Base-by-base conservation (phyloP, 805 yeast species). In the Candida xyloterini region DNA sequence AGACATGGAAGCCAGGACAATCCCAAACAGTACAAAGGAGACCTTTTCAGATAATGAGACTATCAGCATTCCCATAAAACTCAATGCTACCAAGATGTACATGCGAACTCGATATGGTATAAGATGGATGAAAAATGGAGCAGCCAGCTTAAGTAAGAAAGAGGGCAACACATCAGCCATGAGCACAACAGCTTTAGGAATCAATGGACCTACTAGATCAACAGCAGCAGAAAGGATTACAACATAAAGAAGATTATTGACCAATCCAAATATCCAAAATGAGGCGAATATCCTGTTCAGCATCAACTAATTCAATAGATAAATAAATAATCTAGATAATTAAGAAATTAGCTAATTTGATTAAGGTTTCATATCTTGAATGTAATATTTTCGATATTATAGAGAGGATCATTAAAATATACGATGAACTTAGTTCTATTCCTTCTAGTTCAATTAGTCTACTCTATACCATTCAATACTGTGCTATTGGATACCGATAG, bases 201-300 rank as follows among this genome's bases (percentile, higher is more conserved):
- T 74, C 6, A 69, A 51, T 1, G 87, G 76, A 0, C 96, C 96
- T 1, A 90, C 96, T 10, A 91, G 67, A 57, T 91, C 99, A 23
- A 87, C 77, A 2, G 98, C 98, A 0, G 97, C 95, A 0, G 95
- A 80, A 10, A 91, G 67, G 27, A 91, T 90, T 11, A 91, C 91
- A 23, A 91, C 97, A 63, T 90, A 91, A 1, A 91, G 74, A 9
- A 91, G 82, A 59, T 91, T 91, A 63, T 91, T 91, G 26, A 89
- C 67, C 9, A 91, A 73, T 0, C 98, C 99, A 60, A 90, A 87
- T 1, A 81, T 54, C 79, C 91, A 82, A 59, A 90, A 90, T 10
- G 84, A 69, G 0, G 59, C 31, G 52, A 76, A 80, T 6, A 68
- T 35, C 26, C 52, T 30, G 10, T 46, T 50, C 13, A 45, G 34